A percentile compares a stretch with the other conserved stretches of the same genome.
Evolutionary conservation across 306 rosid species (phyloP).

Genomic region (Trifolium dubium): DNA sequence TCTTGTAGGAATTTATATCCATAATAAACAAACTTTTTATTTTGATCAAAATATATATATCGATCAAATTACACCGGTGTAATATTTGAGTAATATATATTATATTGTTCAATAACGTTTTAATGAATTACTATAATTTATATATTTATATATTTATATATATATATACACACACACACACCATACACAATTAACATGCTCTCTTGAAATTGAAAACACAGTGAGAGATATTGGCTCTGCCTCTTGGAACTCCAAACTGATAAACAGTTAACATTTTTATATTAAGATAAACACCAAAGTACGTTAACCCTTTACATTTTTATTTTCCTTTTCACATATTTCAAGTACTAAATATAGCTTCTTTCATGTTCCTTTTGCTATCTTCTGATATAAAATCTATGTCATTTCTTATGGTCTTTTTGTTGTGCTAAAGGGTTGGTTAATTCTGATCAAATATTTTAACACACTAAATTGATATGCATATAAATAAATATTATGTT

Average conservation of each 20-base stretch:
- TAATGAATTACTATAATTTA: no score
- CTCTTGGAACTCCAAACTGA: conserved; percentile 40
- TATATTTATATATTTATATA: no score
- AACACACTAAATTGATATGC: background rate
- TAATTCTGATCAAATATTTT: conserved; percentile 24
- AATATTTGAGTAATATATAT: no score
- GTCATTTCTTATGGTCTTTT: conserved; percentile 35
- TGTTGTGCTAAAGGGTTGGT: conserved; percentile 32
- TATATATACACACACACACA: no score
- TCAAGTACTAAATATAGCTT: conserved; percentile 20
- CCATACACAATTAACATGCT: background rate
- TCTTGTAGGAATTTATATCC: conserved; percentile 30
- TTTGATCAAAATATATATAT: no score
- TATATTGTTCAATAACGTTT: no score
- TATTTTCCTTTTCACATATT: conserved; percentile 21
- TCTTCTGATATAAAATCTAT: conserved; percentile 28
- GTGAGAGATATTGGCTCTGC: conserved; percentile 25
- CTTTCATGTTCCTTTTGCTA: conserved; percentile 31
- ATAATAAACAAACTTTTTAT: background rate
- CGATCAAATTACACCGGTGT: no score
- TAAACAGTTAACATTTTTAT: conserved; percentile 18
- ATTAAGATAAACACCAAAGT: conserved; percentile 40
- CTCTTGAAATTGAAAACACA: conserved; percentile 30
- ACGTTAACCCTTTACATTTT: conserved; percentile 33
- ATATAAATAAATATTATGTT: background rate